Evolutionary conservation across 805 yeast genomes (phyloP), one percentile per base, ranked within the genome.

Genomic region (Pichia californica): DNA sequence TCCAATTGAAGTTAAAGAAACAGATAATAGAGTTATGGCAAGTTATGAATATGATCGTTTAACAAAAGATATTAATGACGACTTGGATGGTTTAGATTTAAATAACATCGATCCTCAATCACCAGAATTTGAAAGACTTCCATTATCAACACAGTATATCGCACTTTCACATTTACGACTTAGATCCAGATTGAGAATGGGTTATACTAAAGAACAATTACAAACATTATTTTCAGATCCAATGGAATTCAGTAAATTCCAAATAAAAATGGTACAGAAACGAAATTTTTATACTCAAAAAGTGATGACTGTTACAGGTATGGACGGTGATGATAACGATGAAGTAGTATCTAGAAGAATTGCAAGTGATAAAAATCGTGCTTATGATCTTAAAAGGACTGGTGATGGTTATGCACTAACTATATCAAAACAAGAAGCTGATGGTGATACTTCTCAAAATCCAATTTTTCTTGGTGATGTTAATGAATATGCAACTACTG

Each of bases 121-220:
- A 0, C 64, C 74, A 19, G 88, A 85, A 50, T 93, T 93, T 57
- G 69, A 73, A 11, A 70, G 71, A 18, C 66, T 93, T n/a, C 96
- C 99, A 0, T 66, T 81, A 39, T 76, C 88, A 0, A 81, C 95
- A 0, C 96, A 88, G 58, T 93, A 93, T 58, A 87, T 88, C 76
- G 77, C 88, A 4, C 65, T 93, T 11, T 86, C 93, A 9, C 87
- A 86, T 46, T 72, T 95, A 14, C 63, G 99, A 44, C 66, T 88
- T 21, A 74, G 88, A 48, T 89, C 97, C 0, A 68, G 99, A 45
- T 72, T 93, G 58, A 79, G 99, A 66, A 82, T 93, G 95, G 99
- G 99, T 1, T 89, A 85, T 57, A 71, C 91, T 0, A 86, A 88
- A 45, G 88, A 85, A n/a, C 97, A 93, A 56, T 68, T 93, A 29